Evolutionary conservation across 371 early-diverging fungal species (phyloP).

Genomic region (Mucor circinelloides): DNA sequence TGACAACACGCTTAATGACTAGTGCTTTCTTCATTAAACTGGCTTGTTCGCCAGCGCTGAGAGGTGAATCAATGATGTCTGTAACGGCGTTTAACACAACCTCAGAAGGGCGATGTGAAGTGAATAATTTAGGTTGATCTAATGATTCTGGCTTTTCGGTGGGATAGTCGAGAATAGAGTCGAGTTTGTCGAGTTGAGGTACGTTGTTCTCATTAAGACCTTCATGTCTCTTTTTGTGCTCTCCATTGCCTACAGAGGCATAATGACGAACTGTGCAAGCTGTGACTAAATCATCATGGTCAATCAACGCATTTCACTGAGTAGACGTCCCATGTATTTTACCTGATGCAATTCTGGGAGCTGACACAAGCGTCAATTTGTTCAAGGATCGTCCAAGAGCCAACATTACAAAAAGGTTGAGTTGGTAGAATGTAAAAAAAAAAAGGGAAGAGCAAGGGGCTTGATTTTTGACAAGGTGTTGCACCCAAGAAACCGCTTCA

Average conservation of each 20-base stretch:
- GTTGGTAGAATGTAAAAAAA: not conserved
- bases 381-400: constrained; percentile 36
- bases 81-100: constrained; percentile 42
- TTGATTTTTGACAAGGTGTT: constrained; percentile 17
- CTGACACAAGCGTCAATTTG: constrained; percentile 23
- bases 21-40: constrained; percentile 73
- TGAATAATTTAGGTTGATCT: constrained; percentile 41
- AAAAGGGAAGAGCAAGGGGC: constrained; percentile 20
- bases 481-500: not conserved
- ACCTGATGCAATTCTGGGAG: constrained; percentile 17
- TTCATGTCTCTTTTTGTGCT: constrained; percentile 28
- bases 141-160: constrained; percentile 26
- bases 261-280: constrained; percentile 29
- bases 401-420: constrained; percentile 19
- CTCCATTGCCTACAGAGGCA: constrained; percentile 26
- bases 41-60: constrained; percentile 32
- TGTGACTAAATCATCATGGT: not conserved
- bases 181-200: constrained; percentile 47
- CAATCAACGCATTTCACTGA: not conserved
- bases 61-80: constrained; percentile 46
- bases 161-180: constrained; percentile 46
- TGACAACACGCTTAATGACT: constrained; percentile 78
- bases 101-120: constrained; percentile 44
- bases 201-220: constrained; percentile 29
- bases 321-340: not conserved